Percentiles rank a stretch among this genome's conserved stretches.
Conservation (phyloP, 202 grass and related monocot genomes). For the Bolboschoenoplectus hybrid region DNA sequence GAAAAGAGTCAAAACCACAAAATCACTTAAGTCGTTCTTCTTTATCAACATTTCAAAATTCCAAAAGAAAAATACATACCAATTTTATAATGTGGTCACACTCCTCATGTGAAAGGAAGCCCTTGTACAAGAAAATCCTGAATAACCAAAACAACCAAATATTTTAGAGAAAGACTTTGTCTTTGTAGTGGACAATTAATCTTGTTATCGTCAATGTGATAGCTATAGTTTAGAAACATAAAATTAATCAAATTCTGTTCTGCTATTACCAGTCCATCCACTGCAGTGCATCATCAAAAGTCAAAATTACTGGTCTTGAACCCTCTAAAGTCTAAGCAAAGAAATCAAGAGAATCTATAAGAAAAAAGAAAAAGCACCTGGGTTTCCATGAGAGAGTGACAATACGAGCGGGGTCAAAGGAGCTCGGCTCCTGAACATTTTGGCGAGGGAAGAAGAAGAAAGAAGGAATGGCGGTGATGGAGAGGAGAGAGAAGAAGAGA, state of each 20-base stretch:
- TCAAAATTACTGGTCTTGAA: neutral
- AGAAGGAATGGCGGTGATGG: constrained; percentile 27
- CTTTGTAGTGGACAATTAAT: neutral
- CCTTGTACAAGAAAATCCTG: constrained; percentile 82
- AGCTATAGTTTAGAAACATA: neutral
- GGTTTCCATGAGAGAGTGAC: constrained; percentile 27
- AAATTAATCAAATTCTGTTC: neutral
- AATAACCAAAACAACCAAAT: constrained; percentile 3
- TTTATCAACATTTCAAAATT: neutral
- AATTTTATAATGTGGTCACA: constrained; percentile 76
- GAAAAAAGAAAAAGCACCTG: neutral
- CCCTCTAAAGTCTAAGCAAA: neutral
- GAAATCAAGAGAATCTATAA: neutral
- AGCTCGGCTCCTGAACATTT: neutral
- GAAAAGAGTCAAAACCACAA: neutral
- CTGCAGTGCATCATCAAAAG: neutral
- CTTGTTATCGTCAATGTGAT: neutral
- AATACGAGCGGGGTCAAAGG: neutral
- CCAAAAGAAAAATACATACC: constrained; percentile 39
- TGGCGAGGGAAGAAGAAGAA: neutral
- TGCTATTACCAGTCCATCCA: neutral
- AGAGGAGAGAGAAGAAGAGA: constrained; percentile 34
- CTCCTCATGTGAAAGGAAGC: constrained; percentile 69
- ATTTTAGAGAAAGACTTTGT: neutral
- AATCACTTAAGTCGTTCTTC: neutral